Base-by-base conservation (phyloP, 495 filamentous ascomycete species). In the Xylona heveae region DNA sequence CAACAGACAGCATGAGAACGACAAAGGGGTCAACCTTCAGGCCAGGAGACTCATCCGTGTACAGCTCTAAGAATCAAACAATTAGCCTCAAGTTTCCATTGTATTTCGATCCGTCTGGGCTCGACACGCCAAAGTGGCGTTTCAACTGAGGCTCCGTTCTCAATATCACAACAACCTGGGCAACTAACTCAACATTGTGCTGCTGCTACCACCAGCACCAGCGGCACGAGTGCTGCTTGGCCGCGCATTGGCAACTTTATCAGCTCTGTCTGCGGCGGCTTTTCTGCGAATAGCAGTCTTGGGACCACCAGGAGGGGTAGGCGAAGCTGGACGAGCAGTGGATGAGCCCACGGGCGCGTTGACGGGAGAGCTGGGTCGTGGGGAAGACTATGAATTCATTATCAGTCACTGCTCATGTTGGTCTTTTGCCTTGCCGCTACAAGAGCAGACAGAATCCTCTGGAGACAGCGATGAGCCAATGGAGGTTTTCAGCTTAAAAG, bases 21-120 rank as follows among this genome's bases (percentile, higher is more conserved):
- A 97, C 82, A 23, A 97, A 84, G 13, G 88, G 88, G 50, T 97
- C 88, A 36, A 97, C 88, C 54, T 92, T 85, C 40, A 97, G 57
- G 38, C 88, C 88, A 36, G 90, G 85, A 40, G 73, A 81, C 64
- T 97, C 88, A 48, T 97, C 88, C 24, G 88, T 97, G 67, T 97
- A 97, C n/a, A 97, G 76, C 55, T 61, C 71, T 77, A 25, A 8
- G 24, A 25, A 8, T 18, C 33, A 13, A 19, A 34, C 19, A 9
- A 34, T 4, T n/a, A 34, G 14, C 10, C 32, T 7, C 4, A 10
- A 9, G 14, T 15, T 24, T 6, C 19, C n/a, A 31, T 12, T 12
- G 28, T 3, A 31, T 12, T 15, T 12, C 10, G 28, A 9, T 18
- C 28, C 17, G 28, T 3, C 17, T 3, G 2, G 1, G 24, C 24